Percentiles rank a stretch among this genome's conserved stretches.
These are phyloP conservation scores for Alternaria longipes DNA, from an alignment of 2,329 filamentous ascomycete species.

Conservation along the genomic window DNA sequence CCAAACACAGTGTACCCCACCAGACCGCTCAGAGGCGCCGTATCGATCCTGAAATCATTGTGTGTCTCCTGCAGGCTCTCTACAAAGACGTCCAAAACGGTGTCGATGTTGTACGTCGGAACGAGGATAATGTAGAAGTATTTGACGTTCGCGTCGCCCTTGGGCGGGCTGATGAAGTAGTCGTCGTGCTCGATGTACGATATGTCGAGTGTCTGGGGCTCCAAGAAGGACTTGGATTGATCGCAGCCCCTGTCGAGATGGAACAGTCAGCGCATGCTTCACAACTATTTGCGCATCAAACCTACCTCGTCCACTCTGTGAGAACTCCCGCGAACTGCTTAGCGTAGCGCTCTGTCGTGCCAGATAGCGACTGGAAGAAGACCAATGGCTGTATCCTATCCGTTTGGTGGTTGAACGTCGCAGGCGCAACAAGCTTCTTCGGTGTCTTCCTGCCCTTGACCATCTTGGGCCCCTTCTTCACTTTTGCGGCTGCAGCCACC, in stretches of 20 bases:
- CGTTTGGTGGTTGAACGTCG: constrained; percentile 39
- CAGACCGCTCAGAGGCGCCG: constrained; percentile 77
- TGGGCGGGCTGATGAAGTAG: constrained; percentile 83
- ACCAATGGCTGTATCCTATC: constrained; percentile 74
- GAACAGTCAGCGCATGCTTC: background rate
- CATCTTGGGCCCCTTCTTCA: constrained; percentile 49
- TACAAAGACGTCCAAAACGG: constrained; percentile 85
- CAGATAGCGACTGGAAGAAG: constrained; percentile 91
- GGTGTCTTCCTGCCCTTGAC: constrained; percentile 48
- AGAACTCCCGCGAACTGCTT: constrained; percentile 69
- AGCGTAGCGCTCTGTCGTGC: constrained; percentile 79
- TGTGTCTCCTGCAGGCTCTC: constrained; percentile 91
- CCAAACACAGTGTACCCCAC: constrained; percentile 94
- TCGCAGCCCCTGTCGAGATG: constrained; percentile 28
- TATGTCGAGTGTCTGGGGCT: constrained; percentile 77
- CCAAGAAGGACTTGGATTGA: constrained; percentile 55
- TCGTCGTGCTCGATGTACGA: constrained; percentile 92
- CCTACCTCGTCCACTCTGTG: constrained; percentile 49
- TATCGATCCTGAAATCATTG: constrained; percentile 96
- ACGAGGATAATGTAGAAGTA: constrained; percentile 86
- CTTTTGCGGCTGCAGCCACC: constrained; percentile 31
- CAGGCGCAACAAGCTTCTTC: constrained; percentile 27
- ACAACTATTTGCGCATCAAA: background rate
- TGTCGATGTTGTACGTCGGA: constrained; percentile 95
- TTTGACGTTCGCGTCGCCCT: constrained; percentile 63